Conservation (phyloP, 176 grass and related monocot genomes). For the Poa annua region DNA sequence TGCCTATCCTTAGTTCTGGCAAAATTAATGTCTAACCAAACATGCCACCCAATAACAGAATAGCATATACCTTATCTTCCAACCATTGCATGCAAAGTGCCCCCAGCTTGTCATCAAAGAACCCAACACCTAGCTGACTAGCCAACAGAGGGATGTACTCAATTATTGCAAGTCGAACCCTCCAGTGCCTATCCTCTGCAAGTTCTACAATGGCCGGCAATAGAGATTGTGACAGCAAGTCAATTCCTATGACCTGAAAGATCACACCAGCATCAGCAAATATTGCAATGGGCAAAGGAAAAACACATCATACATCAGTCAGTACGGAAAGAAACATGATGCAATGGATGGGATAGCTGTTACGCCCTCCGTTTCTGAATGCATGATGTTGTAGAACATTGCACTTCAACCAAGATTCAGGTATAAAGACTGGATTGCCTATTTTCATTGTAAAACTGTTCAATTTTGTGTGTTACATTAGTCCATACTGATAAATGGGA, state of each 20-base stretch:
- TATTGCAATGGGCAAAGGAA: not conserved
- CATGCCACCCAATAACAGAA: slow-evolving; percentile 7
- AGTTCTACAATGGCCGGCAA: slow-evolving; percentile 94
- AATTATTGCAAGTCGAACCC: slow-evolving; percentile 96
- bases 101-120: slow-evolving; percentile 94
- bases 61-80: slow-evolving; percentile 80
- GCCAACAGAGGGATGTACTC: slow-evolving; percentile 95
- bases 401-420: not conserved
- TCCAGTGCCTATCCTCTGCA: slow-evolving; percentile 95
- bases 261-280: not conserved
- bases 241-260: slow-evolving; percentile 94
- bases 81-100: slow-evolving; percentile 99
- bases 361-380: not conserved
- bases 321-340: slow-evolving; percentile 8
- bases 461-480: not conserved
- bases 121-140: slow-evolving; percentile 87
- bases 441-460: not conserved
- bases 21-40: not conserved
- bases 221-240: slow-evolving; percentile 90
- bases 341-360: not conserved
- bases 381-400: not conserved
- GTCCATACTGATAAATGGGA: not conserved
- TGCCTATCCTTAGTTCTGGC: not conserved
- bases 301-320: slow-evolving; percentile 4
- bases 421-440: not conserved